Evolutionary conservation across 306 rosid genomes (phyloP).

Genomic region (Notholithocarpus densiflorus): DNA sequence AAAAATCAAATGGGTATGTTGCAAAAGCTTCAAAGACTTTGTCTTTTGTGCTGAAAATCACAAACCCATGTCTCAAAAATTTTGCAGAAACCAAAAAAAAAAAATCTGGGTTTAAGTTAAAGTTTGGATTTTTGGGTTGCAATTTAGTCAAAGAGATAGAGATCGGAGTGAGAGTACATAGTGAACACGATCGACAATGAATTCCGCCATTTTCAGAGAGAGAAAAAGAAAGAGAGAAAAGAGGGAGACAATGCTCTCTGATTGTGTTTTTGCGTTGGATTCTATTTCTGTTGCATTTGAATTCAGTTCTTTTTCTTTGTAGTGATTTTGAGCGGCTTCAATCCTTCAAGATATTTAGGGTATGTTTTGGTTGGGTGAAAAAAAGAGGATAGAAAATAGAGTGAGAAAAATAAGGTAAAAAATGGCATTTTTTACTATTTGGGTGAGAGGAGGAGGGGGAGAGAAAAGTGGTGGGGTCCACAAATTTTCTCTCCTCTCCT

Average conservation of each 20-base stretch:
- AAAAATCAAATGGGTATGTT: slow-evolving; percentile 14
- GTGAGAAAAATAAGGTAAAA: too few relatives aligned
- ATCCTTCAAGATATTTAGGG: too few relatives aligned
- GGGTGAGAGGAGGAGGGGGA: too few relatives aligned
- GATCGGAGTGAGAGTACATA: slow-evolving; percentile 33
- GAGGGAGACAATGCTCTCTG: slow-evolving; percentile 39
- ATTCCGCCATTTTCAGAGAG: slow-evolving; percentile 50
- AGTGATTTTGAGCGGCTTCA: too few relatives aligned
- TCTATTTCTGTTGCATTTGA: too few relatives aligned
- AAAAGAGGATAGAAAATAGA: too few relatives aligned
- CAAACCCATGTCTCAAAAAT: slow-evolving; percentile 7
- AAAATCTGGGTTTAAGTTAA: slow-evolving; percentile 4
- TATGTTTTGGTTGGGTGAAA: too few relatives aligned
- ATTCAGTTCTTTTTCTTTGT: too few relatives aligned
- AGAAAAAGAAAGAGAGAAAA: background rate
- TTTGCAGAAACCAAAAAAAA: background rate
- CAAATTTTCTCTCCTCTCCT: too few relatives aligned
- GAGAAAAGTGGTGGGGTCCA: too few relatives aligned
- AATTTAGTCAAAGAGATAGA: slow-evolving; percentile 15
- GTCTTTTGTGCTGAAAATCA: background rate
- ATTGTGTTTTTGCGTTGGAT: too few relatives aligned
- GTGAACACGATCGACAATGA: slow-evolving; percentile 21
- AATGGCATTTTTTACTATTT: too few relatives aligned
- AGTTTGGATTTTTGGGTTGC: slow-evolving; percentile 16
- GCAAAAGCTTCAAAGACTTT: background rate